These are phyloP conservation scores for Eragrostis tef DNA, from an alignment of 202 grass and related monocot species.

Conservation along the genomic window DNA sequence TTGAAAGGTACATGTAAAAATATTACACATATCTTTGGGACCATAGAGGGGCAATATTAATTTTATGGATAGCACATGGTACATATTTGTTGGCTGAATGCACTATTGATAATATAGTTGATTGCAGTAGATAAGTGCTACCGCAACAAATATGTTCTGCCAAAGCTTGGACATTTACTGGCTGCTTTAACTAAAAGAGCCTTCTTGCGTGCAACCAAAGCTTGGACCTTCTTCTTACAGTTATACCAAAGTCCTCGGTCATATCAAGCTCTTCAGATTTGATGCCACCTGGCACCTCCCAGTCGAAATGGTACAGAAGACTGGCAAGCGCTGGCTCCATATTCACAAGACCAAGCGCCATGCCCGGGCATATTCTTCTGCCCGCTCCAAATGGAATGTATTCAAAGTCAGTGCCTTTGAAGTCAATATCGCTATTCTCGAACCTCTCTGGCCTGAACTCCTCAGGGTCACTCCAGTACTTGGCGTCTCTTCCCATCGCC, in stretches of 20 bases:
- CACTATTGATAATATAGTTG: no score
- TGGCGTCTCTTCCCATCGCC: not conserved
- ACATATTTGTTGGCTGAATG: no score
- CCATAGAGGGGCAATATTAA: no score
- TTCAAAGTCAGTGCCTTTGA: constrained; percentile 7
- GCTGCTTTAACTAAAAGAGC: no score
- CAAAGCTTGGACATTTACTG: no score
- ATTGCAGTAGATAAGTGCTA: no score
- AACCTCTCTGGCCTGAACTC: constrained; percentile 34
- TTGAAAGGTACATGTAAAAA: no score
- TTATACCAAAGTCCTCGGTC: constrained; percentile 15
- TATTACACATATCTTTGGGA: no score
- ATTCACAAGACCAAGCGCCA: not conserved
- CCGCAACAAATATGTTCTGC: no score
- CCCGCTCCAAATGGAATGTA: constrained; percentile 17
- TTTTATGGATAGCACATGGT: no score
- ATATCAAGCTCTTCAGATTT: not conserved
- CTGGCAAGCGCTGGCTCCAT: constrained; percentile 10
- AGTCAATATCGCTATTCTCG: not conserved
- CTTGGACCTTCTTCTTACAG: not conserved
- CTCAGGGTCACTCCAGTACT: not conserved
- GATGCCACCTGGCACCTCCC: not conserved
- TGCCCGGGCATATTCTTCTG: constrained; percentile 11
- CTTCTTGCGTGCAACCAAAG: not conserved
- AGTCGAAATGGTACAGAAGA: constrained; percentile 34